Evolutionary conservation across 495 filamentous ascomycete genomes (phyloP).

Genomic region (Neurospora sp.): DNA sequence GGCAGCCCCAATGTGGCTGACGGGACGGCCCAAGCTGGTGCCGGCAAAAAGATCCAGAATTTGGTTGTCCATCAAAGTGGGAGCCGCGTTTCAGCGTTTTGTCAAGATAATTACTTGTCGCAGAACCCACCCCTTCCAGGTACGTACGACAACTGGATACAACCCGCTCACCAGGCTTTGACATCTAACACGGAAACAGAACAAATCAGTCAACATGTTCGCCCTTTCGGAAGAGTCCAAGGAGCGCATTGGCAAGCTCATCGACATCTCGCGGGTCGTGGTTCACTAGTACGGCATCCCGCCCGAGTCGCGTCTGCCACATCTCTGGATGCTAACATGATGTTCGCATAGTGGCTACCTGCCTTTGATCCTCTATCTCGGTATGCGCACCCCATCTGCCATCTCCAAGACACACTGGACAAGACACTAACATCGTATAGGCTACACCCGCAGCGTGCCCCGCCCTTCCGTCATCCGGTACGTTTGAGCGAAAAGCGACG

Average conservation of each 20-base stretch:
- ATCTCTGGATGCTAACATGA: constrained; percentile 23
- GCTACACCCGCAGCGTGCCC: constrained; percentile 88
- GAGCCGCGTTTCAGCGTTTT: background rate
- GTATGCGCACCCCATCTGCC: constrained; percentile 41
- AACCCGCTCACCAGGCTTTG: background rate
- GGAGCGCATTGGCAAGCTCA: constrained; percentile 94
- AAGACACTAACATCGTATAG: constrained; percentile 36
- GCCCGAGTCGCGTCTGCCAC: background rate
- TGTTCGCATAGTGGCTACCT: constrained; percentile 68
- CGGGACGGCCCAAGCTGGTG: background rate
- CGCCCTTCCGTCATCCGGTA: constrained; percentile 91
- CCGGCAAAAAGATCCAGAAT: background rate
- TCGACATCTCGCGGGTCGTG: constrained; percentile 88
- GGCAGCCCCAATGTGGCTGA: background rate
- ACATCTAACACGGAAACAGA: background rate
- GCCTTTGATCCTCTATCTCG: constrained; percentile 92
- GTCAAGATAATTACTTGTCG: background rate
- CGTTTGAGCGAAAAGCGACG: constrained; percentile 3
- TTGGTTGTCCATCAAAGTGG: background rate
- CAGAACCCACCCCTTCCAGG: background rate
- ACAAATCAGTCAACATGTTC: constrained; percentile 48
- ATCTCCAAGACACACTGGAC: background rate
- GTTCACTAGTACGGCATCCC: constrained; percentile 74
- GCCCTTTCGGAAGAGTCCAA: constrained; percentile 96
- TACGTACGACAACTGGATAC: background rate